phyloP scores from a whole-genome alignment of 2,329 filamentous ascomycete species.

The Colletotrichum melonis region DNA sequence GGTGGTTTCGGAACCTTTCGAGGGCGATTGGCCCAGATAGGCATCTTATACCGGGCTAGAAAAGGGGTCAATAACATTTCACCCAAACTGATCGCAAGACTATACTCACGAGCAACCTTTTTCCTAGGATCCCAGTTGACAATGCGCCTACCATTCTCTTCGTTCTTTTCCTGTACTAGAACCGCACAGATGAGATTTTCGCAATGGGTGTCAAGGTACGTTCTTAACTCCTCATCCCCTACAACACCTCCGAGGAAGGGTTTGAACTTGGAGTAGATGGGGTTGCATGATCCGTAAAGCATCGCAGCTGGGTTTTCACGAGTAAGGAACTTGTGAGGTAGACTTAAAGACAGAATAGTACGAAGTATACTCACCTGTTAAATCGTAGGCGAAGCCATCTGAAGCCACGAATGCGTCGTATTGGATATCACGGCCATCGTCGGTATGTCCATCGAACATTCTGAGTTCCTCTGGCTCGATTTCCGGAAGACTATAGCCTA shows the following conservation, averaged over 20 bases:
- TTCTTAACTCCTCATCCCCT: background rate
- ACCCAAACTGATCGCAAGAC: background rate
- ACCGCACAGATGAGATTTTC: background rate
- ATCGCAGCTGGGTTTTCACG: background rate
- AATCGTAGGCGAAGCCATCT: slow-evolving; percentile 28
- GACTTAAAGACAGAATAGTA: too few species aligned
- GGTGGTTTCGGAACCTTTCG: background rate
- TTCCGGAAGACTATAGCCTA: background rate
- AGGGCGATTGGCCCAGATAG: background rate
- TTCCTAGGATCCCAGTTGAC: background rate
- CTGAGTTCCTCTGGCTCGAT: background rate
- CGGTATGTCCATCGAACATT: background rate
- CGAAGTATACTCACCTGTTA: slow-evolving; percentile 23
- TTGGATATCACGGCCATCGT: background rate
- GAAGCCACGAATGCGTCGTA: slow-evolving; percentile 20
- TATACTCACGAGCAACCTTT: background rate
- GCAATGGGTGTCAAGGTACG: background rate
- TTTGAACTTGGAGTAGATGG: background rate
- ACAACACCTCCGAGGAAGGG: slow-evolving; percentile 8
- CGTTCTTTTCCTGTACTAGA: background rate
- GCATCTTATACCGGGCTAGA: background rate
- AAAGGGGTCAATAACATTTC: background rate
- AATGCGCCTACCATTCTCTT: background rate
- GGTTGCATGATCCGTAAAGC: background rate
- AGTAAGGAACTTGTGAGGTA: background rate